phyloP scores from a whole-genome alignment of 2,329 filamentous ascomycete species.

The Aspergillus arachidicola region DNA sequence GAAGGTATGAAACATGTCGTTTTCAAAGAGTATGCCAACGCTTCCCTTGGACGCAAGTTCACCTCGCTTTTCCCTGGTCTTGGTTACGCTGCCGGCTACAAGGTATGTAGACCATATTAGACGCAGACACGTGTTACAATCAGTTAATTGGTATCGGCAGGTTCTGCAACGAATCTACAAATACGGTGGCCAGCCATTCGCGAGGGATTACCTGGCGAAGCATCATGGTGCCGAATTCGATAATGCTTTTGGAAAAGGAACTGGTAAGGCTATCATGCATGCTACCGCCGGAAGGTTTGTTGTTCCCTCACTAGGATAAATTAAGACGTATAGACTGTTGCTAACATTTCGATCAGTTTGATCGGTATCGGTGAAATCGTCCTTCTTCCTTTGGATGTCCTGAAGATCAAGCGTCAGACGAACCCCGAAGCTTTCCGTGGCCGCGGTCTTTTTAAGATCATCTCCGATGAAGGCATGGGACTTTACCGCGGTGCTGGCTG shows the following conservation, averaged over 20 bases:
- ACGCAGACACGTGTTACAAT: conserved; percentile 5
- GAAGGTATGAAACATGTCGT: conserved; percentile 83
- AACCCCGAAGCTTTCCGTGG: conserved; percentile 98
- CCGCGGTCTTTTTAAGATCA: conserved; percentile 84
- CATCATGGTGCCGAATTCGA: conserved; percentile 86
- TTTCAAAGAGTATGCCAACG: conserved; percentile 84
- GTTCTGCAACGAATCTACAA: conserved; percentile 97
- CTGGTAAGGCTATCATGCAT: conserved; percentile 97
- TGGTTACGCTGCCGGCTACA: conserved; percentile 97
- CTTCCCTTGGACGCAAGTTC: conserved; percentile 74
- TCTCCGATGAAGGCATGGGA: conserved; percentile 91
- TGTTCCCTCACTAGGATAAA: not conserved
- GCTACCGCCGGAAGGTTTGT: conserved; percentile 85
- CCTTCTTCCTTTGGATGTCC: conserved; percentile 88
- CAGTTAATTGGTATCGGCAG: conserved; percentile 40
- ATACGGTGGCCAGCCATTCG: conserved; percentile 95
- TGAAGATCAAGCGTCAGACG: conserved; percentile 99
- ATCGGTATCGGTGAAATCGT: conserved; percentile 98
- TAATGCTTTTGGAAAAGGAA: conserved; percentile 88
- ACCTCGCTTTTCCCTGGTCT: conserved; percentile 95
- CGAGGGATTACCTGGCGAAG: conserved; percentile 80
- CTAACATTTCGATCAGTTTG: conserved; percentile 56
- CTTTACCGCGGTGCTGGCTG: conserved; percentile 96
- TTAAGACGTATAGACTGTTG: not conserved
- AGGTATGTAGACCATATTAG: conserved; percentile 55